Base-by-base conservation (phyloP, 1,139 yeast species). In the Protomyces arabidopsidicola region DNA sequence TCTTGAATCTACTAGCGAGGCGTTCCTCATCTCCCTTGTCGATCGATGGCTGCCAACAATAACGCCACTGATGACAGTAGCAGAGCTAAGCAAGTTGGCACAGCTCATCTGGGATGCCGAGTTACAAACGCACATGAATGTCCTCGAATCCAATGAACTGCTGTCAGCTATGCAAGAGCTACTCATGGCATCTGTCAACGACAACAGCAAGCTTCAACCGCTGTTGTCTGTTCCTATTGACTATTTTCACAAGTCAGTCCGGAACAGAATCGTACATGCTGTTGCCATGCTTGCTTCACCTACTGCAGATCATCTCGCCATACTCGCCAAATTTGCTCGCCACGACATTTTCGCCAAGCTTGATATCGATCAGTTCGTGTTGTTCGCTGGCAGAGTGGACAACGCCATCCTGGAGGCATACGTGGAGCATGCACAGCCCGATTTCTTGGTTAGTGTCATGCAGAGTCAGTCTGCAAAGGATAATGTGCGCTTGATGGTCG, bases 301-400 rank as follows among this genome's bases (percentile, higher is more conserved):
- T 20, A 10, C 12, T n/a, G 20, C 12, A 24, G 24, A 14, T 6
- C 16, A 6, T 6, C 38, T 38, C 18, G 31, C 42, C 16, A 14
- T 52, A n/a, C 53, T 58, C 10, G 16, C 45, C 22, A 58, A 58
- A 27, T 58, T 45, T 22, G 62, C 62, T 42, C 34, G 27, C 24
- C 42, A 45, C 8, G 62, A 35, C 14, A 38, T 58, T 8, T 45
- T 38, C 9, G 52, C 55, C 22, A 39, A 22, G 34, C 51, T 58
- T 14, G 22, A 39, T 8, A 27, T 18, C 16, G 50, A 16, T 3
- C 16, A 20, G 36, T 57, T 35, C 22, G 9, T 18, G 35, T 16
- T 5, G 9, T 58, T 51, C 34, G 56, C 56, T 8, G 12, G 2
- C n/a, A 4, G 16, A 45, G 48, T 10, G 24, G 24, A 16, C 20